Base-by-base conservation (phyloP, 169 alveolate genomes). In the Eimeria zaria region DNA sequence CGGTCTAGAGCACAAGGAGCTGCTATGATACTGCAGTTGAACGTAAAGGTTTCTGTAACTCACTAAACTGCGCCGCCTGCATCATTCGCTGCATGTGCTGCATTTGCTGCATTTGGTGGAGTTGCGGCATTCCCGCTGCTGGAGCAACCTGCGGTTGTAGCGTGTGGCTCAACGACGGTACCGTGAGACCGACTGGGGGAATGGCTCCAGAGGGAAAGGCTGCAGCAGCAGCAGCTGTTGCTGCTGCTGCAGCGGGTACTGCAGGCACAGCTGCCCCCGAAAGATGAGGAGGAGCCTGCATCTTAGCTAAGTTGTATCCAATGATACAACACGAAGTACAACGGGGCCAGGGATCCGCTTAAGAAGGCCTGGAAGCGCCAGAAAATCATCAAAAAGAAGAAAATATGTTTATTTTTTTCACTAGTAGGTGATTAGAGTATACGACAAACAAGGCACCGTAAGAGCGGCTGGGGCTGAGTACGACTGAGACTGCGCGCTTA, bases 201-300 rank as follows among this genome's bases (percentile, higher is more conserved):
- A 53, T 24, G 14, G 74, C 20, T 6, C 74, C 74, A 0, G 71
- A 39, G 11, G 91, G 91, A 76, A 83, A 83, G 2, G 60, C 76
- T 30, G 91, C 76, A 30, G 91, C 91, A 9, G 91, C 91, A 27
- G 89, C 89, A 0, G 89, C 89, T 4, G 62, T 67, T 78, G 89
- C 89, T 78, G 89, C 89, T 78, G 89, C 69, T 1, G 62, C 84
- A n/a, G 51, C 62, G 11, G 87, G 9, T 4, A 73, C 83, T 20
- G 89, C 69, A 78, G 89, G 89, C 64, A 78, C 67, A 51, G 89
- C 89, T 41, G 64, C 73, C 74, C 76, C 76, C 62, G 44, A 24
- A n/a, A 83, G 51, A 55, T 83, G 91, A n/a, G 91, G 71, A 27
- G 89, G 91, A 64, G 74, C 74, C 91, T 83, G 91, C 91, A 83